A percentile compares a stretch with the other conserved stretches of the same genome.
These are phyloP conservation scores for Chamaecrista fasciculata DNA, from an alignment of 306 rosid species.

Conservation along the genomic window DNA sequence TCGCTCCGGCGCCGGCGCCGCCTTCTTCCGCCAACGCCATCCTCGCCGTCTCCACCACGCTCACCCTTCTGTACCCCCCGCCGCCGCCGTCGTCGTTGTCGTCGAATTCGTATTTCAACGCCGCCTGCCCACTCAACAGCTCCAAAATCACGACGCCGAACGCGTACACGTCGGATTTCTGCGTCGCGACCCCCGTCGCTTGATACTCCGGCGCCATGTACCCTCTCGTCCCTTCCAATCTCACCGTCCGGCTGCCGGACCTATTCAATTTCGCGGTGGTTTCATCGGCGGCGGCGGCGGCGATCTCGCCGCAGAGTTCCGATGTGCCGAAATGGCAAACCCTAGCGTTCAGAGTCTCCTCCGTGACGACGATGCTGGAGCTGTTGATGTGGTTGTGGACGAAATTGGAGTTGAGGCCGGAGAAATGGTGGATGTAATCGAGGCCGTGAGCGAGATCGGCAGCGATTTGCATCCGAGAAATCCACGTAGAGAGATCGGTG, in stretches of 20 bases:
- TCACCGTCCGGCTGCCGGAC: conserved; percentile 43
- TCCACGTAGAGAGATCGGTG: conserved; percentile 71
- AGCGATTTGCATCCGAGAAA: conserved; percentile 75
- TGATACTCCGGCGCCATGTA: conserved; percentile 91
- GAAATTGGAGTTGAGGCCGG: conserved; percentile 52
- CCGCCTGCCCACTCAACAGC: conserved; percentile 75
- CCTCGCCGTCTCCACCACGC: conserved; percentile 75
- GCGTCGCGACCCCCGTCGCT: conserved; percentile 55
- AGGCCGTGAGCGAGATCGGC: conserved; percentile 89
- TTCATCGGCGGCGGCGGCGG: background rate
- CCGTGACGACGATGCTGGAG: conserved; percentile 65
- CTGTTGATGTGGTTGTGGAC: conserved; percentile 81
- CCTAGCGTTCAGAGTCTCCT: conserved; percentile 42
- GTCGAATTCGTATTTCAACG: conserved; percentile 49
- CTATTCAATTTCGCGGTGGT: conserved; percentile 5
- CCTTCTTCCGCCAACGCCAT: conserved; percentile 42
- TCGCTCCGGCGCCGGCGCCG: too few relatives aligned
- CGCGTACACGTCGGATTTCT: conserved; percentile 80
- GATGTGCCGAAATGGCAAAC: conserved; percentile 90
- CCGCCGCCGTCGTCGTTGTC: conserved; percentile 28
- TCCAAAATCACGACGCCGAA: conserved; percentile 88
- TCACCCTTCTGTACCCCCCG: conserved; percentile 53
- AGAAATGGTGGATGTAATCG: conserved; percentile 79
- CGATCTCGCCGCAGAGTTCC: conserved; percentile 66
- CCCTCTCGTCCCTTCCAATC: conserved; percentile 80